Evolutionary conservation across 1,284 basidiomycete species (phyloP).

Genomic region (Pterulicium gracile): DNA sequence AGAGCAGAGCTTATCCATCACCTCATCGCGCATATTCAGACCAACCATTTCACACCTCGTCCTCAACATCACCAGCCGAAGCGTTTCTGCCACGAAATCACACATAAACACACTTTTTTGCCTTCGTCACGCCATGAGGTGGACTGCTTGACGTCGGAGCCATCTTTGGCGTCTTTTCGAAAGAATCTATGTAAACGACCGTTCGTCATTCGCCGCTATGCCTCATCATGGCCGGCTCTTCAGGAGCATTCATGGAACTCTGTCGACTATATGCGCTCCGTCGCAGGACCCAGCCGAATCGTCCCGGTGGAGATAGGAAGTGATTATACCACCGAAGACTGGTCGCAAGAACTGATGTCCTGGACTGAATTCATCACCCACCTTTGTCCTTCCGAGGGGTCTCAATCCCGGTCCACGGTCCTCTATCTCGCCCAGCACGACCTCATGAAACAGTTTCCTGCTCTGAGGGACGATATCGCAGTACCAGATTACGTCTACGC

Average conservation of each 20-base stretch:
- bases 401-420: slow-evolving; percentile 15
- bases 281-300: slow-evolving; percentile 68
- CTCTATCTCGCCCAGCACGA: slow-evolving; percentile 92
- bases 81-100: too few species aligned
- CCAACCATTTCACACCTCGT: slow-evolving; percentile 8
- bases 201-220: slow-evolving; percentile 63
- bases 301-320: slow-evolving; percentile 87
- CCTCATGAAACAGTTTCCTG: slow-evolving; percentile 78
- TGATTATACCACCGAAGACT: slow-evolving; percentile 74
- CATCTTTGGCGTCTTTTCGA: slow-evolving; percentile 48
- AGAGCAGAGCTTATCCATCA: slow-evolving; percentile 50
- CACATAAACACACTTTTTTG: too few species aligned
- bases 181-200: slow-evolving; percentile 34
- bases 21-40: slow-evolving; percentile 44
- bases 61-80: slow-evolving; percentile 1
- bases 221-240: slow-evolving; percentile 62
- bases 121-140: slow-evolving; percentile 22
- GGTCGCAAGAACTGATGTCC: slow-evolving; percentile 73
- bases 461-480: slow-evolving; percentile 61
- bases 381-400: slow-evolving; percentile 34
- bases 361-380: slow-evolving; percentile 69
- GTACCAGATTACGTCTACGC: slow-evolving; percentile 86
- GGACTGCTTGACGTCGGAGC: slow-evolving; percentile 28
- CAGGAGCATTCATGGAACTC: slow-evolving; percentile 60
- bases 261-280: slow-evolving; percentile 50